A percentile compares a stretch with the other conserved stretches of the same genome.
These are phyloP conservation scores for Cenchrus purpureus DNA, from an alignment of 176 grass and related monocot genomes.

Conservation along the genomic window DNA sequence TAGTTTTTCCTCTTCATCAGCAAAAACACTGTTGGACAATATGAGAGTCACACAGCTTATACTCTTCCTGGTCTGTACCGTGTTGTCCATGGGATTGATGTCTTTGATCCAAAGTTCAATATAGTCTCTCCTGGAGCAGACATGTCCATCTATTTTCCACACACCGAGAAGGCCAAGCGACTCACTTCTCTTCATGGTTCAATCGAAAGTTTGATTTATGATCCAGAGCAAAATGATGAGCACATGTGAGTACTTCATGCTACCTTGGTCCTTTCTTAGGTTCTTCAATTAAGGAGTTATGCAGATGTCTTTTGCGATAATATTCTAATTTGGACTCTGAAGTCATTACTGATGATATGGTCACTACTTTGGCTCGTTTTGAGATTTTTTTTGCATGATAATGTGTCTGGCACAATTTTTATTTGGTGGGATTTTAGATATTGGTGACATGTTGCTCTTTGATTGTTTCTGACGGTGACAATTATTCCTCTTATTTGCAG, in stretches of 20 bases:
- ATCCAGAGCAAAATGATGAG: conserved; percentile 75
- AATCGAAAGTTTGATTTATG: conserved; percentile 79
- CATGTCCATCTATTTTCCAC: conserved; percentile 90
- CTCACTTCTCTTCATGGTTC: conserved; percentile 89
- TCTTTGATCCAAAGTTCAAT: conserved; percentile 99
- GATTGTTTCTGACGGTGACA: conserved; percentile 15
- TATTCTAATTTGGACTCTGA: neutral
- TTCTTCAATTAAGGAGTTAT: neutral
- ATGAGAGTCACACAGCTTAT: conserved; percentile 90
- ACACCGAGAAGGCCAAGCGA: conserved; percentile 72
- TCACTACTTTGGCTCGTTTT: neutral
- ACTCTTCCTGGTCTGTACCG: conserved; percentile 85
- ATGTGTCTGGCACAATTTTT: neutral
- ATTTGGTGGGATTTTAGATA: conserved; percentile 9
- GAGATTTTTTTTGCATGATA: neutral
- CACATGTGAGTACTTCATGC: conserved; percentile 78
- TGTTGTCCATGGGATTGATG: conserved; percentile 91
- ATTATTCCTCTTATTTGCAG: conserved; percentile 47
- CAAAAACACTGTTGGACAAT: conserved; percentile 96
- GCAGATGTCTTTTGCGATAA: neutral
- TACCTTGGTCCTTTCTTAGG: neutral
- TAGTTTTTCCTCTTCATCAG: conserved; percentile 46
- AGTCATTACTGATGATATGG: neutral
- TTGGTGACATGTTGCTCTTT: neutral
- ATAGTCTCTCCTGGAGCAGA: conserved; percentile 95